phyloP scores from a whole-genome alignment of 768 basidiomycete species.

The Phallus indusiatus region DNA sequence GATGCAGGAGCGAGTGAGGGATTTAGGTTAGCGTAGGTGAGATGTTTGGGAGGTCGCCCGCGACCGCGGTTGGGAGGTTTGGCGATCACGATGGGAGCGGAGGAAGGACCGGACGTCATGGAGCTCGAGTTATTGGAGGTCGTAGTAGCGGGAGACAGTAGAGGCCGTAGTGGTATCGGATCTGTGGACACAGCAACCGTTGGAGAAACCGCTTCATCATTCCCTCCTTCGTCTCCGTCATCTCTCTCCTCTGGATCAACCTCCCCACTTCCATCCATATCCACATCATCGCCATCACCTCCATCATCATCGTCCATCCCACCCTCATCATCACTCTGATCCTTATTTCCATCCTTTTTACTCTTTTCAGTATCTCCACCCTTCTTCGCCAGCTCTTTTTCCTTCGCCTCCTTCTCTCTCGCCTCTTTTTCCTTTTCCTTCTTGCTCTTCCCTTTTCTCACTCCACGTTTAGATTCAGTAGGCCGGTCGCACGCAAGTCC shows the following conservation, averaged over 20 bases:
- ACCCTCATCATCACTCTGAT: too few relatives aligned
- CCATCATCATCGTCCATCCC: too few relatives aligned
- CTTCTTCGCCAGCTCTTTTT: neutral
- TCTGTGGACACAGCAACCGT: too few relatives aligned
- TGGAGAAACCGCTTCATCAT: too few relatives aligned
- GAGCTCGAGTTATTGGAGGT: too few relatives aligned
- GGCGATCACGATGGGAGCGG: too few relatives aligned
- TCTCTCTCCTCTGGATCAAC: neutral
- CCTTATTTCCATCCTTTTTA: neutral
- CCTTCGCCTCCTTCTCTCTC: neutral
- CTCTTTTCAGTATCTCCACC: neutral
- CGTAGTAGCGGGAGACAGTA: too few relatives aligned
- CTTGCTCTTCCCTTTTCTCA: conserved; percentile 32
- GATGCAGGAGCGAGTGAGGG: neutral
- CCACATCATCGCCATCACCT: neutral
- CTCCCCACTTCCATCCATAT: neutral
- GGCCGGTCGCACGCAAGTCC: conserved; percentile 66
- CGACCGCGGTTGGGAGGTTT: neutral
- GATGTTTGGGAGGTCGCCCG: neutral
- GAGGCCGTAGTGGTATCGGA: too few relatives aligned
- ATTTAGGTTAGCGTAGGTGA: neutral
- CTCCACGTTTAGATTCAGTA: conserved; percentile 57
- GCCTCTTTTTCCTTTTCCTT: neutral
- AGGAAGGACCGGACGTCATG: too few relatives aligned
- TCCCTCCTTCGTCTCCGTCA: too few relatives aligned